Base-by-base conservation (phyloP, 768 basidiomycete genomes). In the Tylopilus plumbeoviolaceoides region DNA sequence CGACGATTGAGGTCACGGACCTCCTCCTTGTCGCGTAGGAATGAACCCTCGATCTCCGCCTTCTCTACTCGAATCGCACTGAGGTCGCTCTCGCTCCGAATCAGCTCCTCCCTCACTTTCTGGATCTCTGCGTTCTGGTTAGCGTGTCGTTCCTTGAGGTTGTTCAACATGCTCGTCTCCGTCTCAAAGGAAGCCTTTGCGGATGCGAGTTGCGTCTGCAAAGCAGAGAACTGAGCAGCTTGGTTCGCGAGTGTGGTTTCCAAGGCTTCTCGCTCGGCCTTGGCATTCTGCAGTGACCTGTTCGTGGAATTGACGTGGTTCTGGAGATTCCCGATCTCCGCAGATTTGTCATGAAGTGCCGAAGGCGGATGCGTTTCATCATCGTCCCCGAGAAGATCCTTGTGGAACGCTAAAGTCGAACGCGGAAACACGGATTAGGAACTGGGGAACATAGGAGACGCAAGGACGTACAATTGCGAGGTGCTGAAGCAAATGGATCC, bases 1-100 rank as follows among this genome's bases (percentile, higher is more conserved):
- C 81, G 83, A 61, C 83, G 81, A 63, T 97, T 86, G 56, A 98
- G 71, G 39, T 85, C 89, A 39, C 95, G 78, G 5, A 89, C 83
- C 55, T 98, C 97, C 68, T 99, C 97, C 72, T 95, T 98, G 68
- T 98, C 97, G 35, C 89, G 79, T 55, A 99, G 68, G 51, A 95
- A 79, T 2, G 81, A 72, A 10, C 92, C 90, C 67, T 95, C 93
- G 20, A 98, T 76, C 70, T 98, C 97, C 7, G 86, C 76, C 73
- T 95, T 98, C 73, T 98, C 94, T 20, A 92, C 83, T 15, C 87
- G 77, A 43, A 95, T 64, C 8, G 88, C 94, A 58, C 90, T 92
- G 38, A 99, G 77, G 58, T 98, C 93, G 64, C 91, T 93, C 73
- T 98, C 95, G 5, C 89, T 86, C 39, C 79, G 77, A 59, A 99